Evolutionary conservation across 176 grass and related monocot species (phyloP).

Genomic region (Zizania latifolia): DNA sequence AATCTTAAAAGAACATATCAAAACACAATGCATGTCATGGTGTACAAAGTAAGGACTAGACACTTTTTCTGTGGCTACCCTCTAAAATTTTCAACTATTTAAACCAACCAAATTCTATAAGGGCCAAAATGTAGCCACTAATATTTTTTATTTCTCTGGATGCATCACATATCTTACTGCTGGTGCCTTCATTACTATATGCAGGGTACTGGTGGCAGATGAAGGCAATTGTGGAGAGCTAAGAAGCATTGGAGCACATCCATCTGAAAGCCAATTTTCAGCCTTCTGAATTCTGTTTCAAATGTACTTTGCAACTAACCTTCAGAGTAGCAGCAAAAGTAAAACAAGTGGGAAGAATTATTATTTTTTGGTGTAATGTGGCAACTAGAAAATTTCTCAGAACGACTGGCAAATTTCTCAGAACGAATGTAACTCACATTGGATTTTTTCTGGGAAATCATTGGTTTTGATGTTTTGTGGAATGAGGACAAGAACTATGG

Average conservation of each 20-base stretch:
- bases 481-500: too few species aligned
- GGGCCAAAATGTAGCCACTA: neutral
- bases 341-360: too few species aligned
- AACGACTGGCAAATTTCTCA: constrained; percentile 11
- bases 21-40: constrained; percentile 10
- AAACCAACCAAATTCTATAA: neutral
- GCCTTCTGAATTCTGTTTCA: constrained; percentile 48
- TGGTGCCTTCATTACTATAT: constrained; percentile 14
- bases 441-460: too few species aligned
- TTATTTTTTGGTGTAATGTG: constrained; percentile 29
- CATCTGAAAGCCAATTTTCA: constrained; percentile 50
- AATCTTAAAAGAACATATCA: too few species aligned
- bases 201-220: constrained; percentile 52
- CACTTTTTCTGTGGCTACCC: neutral
- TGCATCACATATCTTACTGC: constrained; percentile 15
- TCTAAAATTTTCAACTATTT: constrained; percentile 8
- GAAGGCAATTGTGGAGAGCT: constrained; percentile 49
- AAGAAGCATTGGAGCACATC: constrained; percentile 47
- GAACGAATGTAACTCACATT: too few species aligned
- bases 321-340: constrained; percentile 28
- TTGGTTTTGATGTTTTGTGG: too few species aligned
- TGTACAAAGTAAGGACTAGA: neutral
- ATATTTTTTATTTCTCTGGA: constrained; percentile 23
- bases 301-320: constrained; percentile 40
- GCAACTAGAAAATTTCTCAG: too few species aligned